Conservation (phyloP, 306 rosid genomes). For the Cicer arietinum region DNA sequence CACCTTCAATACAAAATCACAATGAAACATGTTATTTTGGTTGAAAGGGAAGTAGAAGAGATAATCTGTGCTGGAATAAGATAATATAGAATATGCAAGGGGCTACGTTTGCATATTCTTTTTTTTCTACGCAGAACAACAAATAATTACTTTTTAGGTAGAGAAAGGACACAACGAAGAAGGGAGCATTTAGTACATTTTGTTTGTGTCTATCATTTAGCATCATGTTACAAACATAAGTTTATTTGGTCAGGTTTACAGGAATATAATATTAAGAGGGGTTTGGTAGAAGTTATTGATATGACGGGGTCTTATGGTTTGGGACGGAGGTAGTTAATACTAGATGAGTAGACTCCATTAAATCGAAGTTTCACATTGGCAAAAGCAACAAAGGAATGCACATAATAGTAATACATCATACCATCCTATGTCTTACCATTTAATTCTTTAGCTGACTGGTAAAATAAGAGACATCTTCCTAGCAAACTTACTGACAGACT, state of each 20-base stretch:
- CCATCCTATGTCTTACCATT: not conserved
- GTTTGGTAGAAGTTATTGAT: slow-evolving; percentile 3
- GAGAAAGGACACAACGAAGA: not conserved
- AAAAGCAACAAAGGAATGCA: slow-evolving; percentile 17
- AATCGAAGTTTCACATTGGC: slow-evolving; percentile 1
- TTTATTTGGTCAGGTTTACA: slow-evolving; percentile 20
- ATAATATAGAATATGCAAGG: slow-evolving; percentile 14
- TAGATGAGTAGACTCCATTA: not conserved
- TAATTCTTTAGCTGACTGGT: not conserved
- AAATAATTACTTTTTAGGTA: not conserved
- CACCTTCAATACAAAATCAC: slow-evolving; percentile 65
- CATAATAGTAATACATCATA: not conserved
- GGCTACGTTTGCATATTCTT: not conserved
- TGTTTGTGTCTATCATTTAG: not conserved
- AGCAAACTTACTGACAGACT: not conserved
- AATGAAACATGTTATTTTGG: slow-evolving; percentile 38
- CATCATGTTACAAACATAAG: slow-evolving; percentile 1
- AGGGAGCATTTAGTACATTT: not conserved
- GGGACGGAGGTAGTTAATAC: not conserved
- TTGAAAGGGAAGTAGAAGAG: slow-evolving; percentile 13
- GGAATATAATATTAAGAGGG: slow-evolving; percentile 2
- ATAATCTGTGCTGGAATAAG: slow-evolving; percentile 2
- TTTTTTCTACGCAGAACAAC: not conserved
- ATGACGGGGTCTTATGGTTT: not conserved
- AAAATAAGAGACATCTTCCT: slow-evolving; percentile 1